Base-by-base conservation (phyloP, 495 filamentous ascomycete species). In the Terfezia claveryi region DNA sequence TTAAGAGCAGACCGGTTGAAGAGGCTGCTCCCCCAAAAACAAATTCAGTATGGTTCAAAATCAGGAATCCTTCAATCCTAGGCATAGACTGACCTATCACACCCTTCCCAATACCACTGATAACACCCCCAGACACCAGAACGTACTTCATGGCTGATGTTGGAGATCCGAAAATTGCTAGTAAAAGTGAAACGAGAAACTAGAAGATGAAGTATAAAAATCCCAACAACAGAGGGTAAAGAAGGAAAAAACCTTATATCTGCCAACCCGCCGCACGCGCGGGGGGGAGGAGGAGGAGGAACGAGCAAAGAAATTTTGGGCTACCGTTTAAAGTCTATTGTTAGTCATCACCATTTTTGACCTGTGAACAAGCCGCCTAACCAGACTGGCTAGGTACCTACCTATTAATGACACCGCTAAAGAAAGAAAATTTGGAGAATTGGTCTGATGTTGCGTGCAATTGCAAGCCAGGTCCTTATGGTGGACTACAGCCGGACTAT, bases 71-170 rank as follows among this genome's bases (percentile, higher is more conserved):
- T 58, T 59, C 50, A 51, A 32, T 60, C 44, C 16, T 49, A 36
- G 55, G 52, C 49, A 58, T 58, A 61, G 61, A 66, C 67, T 67
- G 76, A 82, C 80, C 78, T 64, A 86, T 85, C 51, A 84, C 76
- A 63, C 85, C 84, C 71, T 89, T 89, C 57, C 84, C 85, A 65
- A 91, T 80, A 58, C 85, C 85, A 61, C 74, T 78, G 55, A 87
- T 85, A 60, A 84, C 80, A 73, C 82, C 83, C 76, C 83, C 83
- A 58, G 81, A 84, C 37, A 88, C 83, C 50, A 89, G 71, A 67
- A 87, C 80, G 70, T 85, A 86, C 71, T 87, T 86, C 82, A 87
- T 88, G 57, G 70, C 78, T 59, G 16, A 41, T 37, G 50, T 27
- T 49, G 16, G 27, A 32, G 7, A 32, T 32, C 7, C 27, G 27